These are phyloP conservation scores for Acanthamoeba lugdunensis DNA, from an alignment of 208 protist genomes.

Conservation along the genomic window DNA sequence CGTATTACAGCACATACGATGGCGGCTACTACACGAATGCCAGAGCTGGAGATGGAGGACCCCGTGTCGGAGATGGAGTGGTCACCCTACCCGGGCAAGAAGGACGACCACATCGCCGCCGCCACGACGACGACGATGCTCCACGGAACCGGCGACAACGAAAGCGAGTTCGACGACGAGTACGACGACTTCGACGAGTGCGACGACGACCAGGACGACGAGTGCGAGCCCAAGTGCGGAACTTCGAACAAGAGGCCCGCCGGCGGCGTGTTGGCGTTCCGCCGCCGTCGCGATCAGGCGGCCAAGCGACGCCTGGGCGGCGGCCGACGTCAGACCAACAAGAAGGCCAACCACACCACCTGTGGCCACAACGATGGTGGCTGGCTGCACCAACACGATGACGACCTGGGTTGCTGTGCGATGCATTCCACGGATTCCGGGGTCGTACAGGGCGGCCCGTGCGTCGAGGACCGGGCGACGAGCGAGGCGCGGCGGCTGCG, in stretches of 20 bases:
- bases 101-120: neutral
- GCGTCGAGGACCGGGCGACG: neutral
- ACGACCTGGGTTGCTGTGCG: neutral
- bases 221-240: neutral
- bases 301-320: neutral
- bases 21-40: neutral
- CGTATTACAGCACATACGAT: neutral
- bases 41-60: slow-evolving; percentile 36
- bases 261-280: neutral
- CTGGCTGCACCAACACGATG: neutral
- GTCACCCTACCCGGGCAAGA: neutral
- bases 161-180: slow-evolving; percentile 26
- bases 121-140: neutral
- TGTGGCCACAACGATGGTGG: neutral
- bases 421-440: neutral
- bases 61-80: slow-evolving; percentile 2
- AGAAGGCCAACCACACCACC: neutral
- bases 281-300: neutral
- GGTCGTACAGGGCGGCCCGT: neutral
- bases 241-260: neutral
- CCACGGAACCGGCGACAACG: slow-evolving; percentile 25
- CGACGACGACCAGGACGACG: neutral
- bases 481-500: neutral
- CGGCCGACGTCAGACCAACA: neutral
- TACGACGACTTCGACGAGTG: neutral